phyloP scores from a whole-genome alignment of 2,329 filamentous ascomycete genomes.

The Tolypocladium ophioglossoides region DNA sequence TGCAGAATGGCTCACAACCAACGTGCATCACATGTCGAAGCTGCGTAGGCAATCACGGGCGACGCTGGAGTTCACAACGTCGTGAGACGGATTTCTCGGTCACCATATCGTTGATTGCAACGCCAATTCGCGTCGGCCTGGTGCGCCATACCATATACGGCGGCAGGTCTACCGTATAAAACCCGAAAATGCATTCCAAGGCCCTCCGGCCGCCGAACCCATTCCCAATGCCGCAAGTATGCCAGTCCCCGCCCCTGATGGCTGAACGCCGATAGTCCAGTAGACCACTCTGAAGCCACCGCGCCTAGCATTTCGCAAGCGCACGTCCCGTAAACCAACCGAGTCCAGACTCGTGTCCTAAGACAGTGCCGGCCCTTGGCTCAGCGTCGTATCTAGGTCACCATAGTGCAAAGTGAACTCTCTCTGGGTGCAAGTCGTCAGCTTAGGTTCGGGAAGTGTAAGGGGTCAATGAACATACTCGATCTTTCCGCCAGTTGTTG shows the following conservation, averaged over 20 bases:
- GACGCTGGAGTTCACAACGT: background rate
- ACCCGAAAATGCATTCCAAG: slow-evolving; percentile 20
- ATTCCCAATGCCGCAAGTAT: slow-evolving; percentile 17
- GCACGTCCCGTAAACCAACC: background rate
- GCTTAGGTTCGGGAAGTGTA: slow-evolving; percentile 7
- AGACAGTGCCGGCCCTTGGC: slow-evolving; percentile 18
- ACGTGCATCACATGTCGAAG: background rate
- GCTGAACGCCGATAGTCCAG: slow-evolving; percentile 18
- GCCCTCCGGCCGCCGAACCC: slow-evolving; percentile 15
- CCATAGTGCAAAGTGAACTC: slow-evolving; percentile 52
- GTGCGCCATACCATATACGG: slow-evolving; percentile 5
- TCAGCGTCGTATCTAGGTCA: slow-evolving; percentile 44
- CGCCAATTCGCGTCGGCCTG: slow-evolving; percentile 1
- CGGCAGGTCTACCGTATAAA: slow-evolving; percentile 6
- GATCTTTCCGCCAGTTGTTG: slow-evolving; percentile 49
- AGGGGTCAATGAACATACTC: slow-evolving; percentile 33
- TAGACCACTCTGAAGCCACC: slow-evolving; percentile 9
- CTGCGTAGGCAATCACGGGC: too few species aligned
- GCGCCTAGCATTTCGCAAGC: slow-evolving; percentile 4
- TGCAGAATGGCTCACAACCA: background rate
- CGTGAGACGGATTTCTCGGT: background rate
- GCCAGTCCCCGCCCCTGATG: slow-evolving; percentile 18
- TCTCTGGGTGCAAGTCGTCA: slow-evolving; percentile 28
- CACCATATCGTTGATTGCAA: background rate
- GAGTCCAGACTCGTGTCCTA: slow-evolving; percentile 7